Conservation (phyloP, 805 yeast genomes). For the Candida manassasensis region DNA sequence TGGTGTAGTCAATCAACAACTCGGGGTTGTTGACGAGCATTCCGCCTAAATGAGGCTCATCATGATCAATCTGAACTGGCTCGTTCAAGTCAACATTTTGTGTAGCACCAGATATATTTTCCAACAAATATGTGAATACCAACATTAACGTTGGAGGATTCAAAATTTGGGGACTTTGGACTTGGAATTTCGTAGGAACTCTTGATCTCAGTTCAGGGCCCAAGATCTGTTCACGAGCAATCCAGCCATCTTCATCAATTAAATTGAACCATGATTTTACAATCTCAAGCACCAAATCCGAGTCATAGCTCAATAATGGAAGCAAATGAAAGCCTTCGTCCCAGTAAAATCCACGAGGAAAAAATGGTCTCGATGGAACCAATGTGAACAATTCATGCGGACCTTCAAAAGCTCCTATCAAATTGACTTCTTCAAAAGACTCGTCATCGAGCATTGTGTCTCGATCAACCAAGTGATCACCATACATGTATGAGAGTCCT, state of each 20-base stretch:
- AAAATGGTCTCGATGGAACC: conserved; percentile 89
- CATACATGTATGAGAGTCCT: conserved; percentile 85
- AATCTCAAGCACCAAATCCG: conserved; percentile 75
- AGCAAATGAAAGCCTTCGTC: conserved; percentile 95
- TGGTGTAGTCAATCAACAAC: conserved; percentile 54
- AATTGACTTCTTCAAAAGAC: conserved; percentile 50
- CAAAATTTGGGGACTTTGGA: conserved; percentile 85
- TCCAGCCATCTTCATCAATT: conserved; percentile 92
- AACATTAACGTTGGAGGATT: conserved; percentile 94
- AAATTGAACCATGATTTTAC: conserved; percentile 81
- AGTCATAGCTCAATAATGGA: conserved; percentile 77
- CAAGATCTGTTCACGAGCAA: conserved; percentile 89
- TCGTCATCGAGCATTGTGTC: conserved; percentile 64
- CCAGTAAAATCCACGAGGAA: conserved; percentile 98
- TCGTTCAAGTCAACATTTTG: conserved; percentile 16
- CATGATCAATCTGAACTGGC: conserved; percentile 22
- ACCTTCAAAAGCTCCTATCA: conserved; percentile 62
- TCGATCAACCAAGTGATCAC: conserved; percentile 78
- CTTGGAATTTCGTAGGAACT: conserved; percentile 79
- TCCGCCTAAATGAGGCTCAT: conserved; percentile 37
- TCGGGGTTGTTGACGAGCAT: conserved; percentile 55
- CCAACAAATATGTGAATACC: conserved; percentile 55
- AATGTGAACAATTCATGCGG: conserved; percentile 74
- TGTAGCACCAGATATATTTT: conserved; percentile 12
- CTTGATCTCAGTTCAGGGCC: conserved; percentile 87